phyloP scores from a whole-genome alignment of 2,329 filamentous ascomycete genomes.

The Cercospora sp. region DNA sequence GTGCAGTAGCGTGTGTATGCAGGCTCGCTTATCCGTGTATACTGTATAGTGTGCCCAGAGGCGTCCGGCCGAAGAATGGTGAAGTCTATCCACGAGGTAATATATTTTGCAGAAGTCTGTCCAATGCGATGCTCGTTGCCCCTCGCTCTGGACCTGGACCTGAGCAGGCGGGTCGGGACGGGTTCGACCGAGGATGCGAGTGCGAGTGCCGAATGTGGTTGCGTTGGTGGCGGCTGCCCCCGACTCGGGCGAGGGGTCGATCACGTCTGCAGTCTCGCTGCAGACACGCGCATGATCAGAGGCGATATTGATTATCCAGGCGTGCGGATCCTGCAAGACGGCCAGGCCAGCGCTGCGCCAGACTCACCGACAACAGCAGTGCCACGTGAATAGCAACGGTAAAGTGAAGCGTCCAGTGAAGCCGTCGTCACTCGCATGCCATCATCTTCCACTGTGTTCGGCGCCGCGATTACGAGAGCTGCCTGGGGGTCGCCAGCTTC shows the following conservation, averaged over 20 bases:
- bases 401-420: background rate
- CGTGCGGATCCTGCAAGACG: constrained; percentile 3
- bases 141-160: background rate
- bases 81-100: background rate
- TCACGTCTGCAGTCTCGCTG: background rate
- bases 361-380: constrained; percentile 15
- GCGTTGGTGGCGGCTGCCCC: background rate
- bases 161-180: background rate
- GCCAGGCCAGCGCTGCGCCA: constrained; percentile 7
- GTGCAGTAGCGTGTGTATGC: constrained; percentile 7
- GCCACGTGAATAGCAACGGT: constrained; percentile 7
- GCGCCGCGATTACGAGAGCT: constrained; percentile 2
- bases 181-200: background rate
- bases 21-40: constrained; percentile 2
- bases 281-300: background rate
- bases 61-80: background rate
- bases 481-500: background rate
- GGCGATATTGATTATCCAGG: constrained; percentile 1
- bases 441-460: constrained; percentile 1
- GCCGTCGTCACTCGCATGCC: background rate
- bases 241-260: background rate
- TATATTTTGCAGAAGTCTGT: background rate
- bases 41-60: background rate
- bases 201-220: background rate
- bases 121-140: background rate